A percentile compares a stretch with the other conserved stretches of the same genome.
Evolutionary conservation across 2,329 filamentous ascomycete genomes (phyloP).

Genomic region (Colletotrichum neosansevieriae): DNA sequence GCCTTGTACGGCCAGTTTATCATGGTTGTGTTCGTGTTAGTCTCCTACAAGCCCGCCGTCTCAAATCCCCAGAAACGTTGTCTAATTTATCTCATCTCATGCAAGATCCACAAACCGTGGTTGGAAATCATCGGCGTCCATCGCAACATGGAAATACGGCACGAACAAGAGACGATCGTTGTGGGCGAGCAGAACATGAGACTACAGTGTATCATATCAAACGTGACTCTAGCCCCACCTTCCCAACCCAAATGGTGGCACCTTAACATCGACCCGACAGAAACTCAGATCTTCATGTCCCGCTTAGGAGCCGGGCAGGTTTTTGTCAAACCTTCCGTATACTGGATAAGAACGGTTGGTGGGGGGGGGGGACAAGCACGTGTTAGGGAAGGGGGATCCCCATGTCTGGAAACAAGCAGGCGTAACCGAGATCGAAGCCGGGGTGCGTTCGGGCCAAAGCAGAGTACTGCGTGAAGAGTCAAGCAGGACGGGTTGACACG

Average conservation of each 20-base stretch:
- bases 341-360: background rate
- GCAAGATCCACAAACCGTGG: no score
- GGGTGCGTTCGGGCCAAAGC: background rate
- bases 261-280: slow-evolving; percentile 18
- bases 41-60: background rate
- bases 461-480: background rate
- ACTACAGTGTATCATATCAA: background rate
- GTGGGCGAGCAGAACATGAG: background rate
- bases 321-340: background rate
- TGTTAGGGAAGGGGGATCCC: background rate
- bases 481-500: background rate
- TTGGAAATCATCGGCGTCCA: no score
- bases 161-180: background rate
- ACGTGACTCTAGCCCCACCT: background rate
- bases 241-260: slow-evolving; percentile 2
- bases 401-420: background rate
- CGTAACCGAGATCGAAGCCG: background rate
- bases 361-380: background rate
- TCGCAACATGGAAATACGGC: background rate
- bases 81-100: background rate
- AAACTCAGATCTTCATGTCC: slow-evolving; percentile 4
- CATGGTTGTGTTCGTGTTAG: background rate
- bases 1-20: background rate
- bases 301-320: background rate
- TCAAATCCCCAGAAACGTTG: background rate